Evolutionary conservation across 177 flowering plant genomes (phyloP), one percentile per base, ranked within the genome.

Genomic region (Tripterygium wilfordii): DNA sequence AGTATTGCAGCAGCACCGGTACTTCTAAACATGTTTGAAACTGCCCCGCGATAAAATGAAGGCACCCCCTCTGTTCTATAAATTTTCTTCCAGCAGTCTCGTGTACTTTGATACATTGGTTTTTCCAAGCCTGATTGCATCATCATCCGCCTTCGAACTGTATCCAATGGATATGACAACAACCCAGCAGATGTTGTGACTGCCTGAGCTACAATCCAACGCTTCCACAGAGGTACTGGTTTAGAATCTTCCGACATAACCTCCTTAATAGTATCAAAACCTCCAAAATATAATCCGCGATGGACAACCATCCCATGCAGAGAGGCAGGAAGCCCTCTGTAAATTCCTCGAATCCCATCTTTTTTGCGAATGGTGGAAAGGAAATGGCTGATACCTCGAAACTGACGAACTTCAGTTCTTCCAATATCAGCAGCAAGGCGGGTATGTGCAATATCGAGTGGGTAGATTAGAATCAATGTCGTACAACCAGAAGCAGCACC

Each of bases 401-500:
- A 92, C 38, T 89, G 99, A 20, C 99, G 87, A 36, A 56, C 68
- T 4, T 81, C 85, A 9, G 64, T 66, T 22, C 58, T 72, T 31
- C 99, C 96, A 40, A 92, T 47, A 45, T 89, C 99, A 8, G 96
- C 97, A 29, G 99, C 97, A 13, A 92, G 85, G 49, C 97, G 89
- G 1, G 97, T 89, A 62, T 92, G 99, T 19, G 99, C 96, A 48
- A 92, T 92, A 49, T 89, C 99, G 19, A 92, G 92, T 2, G 99
- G 99, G 64, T 92, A 92, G 56, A 84, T 73, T 42, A 89, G 49
- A 36, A 92, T 46, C 51, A 92, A 59, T 14, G 97, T 75, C 18
- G 99, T 79, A 56, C 99, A 92, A 31, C 99, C 97, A 36, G 99
- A 97, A 44, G 80, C 85, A 40, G 96, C 78, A 14, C 99, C 99